Conservation (phyloP, 352 stramenopile species). For the Phytophthora podocarpi region DNA sequence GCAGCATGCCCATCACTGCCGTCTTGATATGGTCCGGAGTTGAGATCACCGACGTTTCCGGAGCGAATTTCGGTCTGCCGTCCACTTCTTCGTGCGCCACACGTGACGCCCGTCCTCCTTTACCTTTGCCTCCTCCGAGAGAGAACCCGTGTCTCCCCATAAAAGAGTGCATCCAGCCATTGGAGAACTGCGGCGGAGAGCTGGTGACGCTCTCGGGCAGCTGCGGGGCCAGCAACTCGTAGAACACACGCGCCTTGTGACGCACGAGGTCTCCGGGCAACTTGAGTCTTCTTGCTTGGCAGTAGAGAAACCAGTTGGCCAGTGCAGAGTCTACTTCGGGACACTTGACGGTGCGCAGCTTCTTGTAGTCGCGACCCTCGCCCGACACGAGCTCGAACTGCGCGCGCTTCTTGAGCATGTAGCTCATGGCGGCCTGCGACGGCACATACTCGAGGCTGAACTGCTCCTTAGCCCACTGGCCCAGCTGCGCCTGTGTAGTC, state of each 20-base stretch:
- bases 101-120: conserved; percentile 13
- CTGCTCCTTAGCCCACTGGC: conserved; percentile 72
- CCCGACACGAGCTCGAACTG: conserved; percentile 77
- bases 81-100: conserved; percentile 25
- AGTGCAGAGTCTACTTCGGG: conserved; percentile 77
- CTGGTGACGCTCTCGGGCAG: conserved; percentile 32
- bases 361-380: conserved; percentile 79
- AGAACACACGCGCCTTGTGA: conserved; percentile 71
- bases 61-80: conserved; percentile 30
- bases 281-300: conserved; percentile 57
- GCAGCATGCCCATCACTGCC: conserved; percentile 48
- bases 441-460: conserved; percentile 66
- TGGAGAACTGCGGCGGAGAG: conserved; percentile 80
- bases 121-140: conserved; percentile 30
- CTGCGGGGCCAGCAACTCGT: conserved; percentile 62
- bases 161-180: conserved; percentile 88
- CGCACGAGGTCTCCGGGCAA: conserved; percentile 79
- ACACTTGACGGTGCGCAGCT: conserved; percentile 77
- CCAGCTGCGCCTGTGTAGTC: conserved; percentile 73
- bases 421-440: conserved; percentile 82
- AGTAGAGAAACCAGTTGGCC: conserved; percentile 85
- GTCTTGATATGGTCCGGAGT: conserved; percentile 49
- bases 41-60: conserved; percentile 50
- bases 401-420: conserved; percentile 78
- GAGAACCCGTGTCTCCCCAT: conserved; percentile 77